Evolutionary conservation across 805 yeast species (phyloP).

Genomic region (Citeromyces matritensis): DNA sequence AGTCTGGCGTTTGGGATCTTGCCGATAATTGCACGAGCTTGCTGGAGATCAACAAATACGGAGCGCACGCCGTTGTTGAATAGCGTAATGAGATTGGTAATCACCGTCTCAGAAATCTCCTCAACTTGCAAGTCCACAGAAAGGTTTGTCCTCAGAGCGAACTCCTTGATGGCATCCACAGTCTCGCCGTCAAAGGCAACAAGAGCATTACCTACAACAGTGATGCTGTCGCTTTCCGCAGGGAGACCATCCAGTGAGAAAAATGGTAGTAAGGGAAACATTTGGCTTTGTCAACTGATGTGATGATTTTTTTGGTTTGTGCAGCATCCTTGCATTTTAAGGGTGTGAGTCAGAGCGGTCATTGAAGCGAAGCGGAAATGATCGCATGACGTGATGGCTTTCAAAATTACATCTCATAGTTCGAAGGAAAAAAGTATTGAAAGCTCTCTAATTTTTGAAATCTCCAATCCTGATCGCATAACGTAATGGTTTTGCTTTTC

Average conservation of each 20-base stretch:
- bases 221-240: no score
- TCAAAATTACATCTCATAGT: no score
- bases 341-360: not conserved
- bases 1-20: constrained; percentile 18
- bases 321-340: no score
- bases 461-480: no score
- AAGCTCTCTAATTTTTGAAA: no score
- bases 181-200: constrained; percentile 6
- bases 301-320: not conserved
- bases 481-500: no score
- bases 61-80: constrained; percentile 15
- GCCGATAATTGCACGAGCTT: constrained; percentile 8
- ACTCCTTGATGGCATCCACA: constrained; percentile 5
- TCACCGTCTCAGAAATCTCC: not conserved
- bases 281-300: constrained; percentile 8
- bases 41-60: constrained; percentile 7
- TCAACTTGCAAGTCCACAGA: constrained; percentile 10
- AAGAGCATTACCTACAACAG: constrained; percentile 14
- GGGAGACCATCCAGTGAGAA: constrained; percentile 2
- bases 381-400: no score
- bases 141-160: constrained; percentile 7
- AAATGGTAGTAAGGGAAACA: constrained; percentile 17
- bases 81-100: constrained; percentile 8
- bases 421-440: no score
- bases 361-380: no score